phyloP scores from a whole-genome alignment of 2,329 filamentous ascomycete species.

The Exserohilum rostratum region DNA sequence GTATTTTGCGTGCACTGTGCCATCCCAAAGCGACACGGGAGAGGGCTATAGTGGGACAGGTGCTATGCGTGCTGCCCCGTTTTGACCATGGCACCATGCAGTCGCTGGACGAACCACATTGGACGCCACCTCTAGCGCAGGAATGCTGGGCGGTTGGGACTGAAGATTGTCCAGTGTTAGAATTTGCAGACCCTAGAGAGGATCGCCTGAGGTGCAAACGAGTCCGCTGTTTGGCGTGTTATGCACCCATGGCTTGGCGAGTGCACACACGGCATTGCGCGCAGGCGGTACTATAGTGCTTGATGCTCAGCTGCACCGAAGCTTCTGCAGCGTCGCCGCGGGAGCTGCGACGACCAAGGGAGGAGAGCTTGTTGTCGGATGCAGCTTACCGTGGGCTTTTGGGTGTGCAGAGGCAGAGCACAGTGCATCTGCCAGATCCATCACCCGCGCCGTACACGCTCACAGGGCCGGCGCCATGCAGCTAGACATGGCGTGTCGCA shows the following conservation, averaged over 20 bases:
- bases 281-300: slow-evolving; percentile 3
- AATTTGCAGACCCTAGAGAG: slow-evolving; percentile 19
- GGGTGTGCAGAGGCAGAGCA: slow-evolving; percentile 21
- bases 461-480: slow-evolving; percentile 27
- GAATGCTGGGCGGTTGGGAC: slow-evolving; percentile 27
- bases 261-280: slow-evolving; percentile 1
- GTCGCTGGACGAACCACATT: slow-evolving; percentile 24
- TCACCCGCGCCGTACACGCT: slow-evolving; percentile 27
- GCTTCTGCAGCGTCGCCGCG: slow-evolving; percentile 8
- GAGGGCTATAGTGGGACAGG: slow-evolving; percentile 29
- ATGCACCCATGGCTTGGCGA: slow-evolving; percentile 18
- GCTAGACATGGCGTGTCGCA: slow-evolving; percentile 20
- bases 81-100: slow-evolving; percentile 32
- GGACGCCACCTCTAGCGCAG: slow-evolving; percentile 34
- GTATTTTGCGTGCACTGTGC: slow-evolving; percentile 37
- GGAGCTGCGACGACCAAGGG: too few species aligned
- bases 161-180: slow-evolving; percentile 20
- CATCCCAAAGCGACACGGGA: slow-evolving; percentile 27
- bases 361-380: slow-evolving; percentile 21
- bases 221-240: slow-evolving; percentile 37
- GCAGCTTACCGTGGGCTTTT: slow-evolving; percentile 25
- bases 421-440: slow-evolving; percentile 30
- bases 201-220: slow-evolving; percentile 30
- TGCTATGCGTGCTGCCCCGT: slow-evolving; percentile 32
- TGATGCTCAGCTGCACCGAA: slow-evolving; percentile 11